Evolutionary conservation across 164 flowering plant genomes (phyloP).

Genomic region (Magnolia kwangsiensis): DNA sequence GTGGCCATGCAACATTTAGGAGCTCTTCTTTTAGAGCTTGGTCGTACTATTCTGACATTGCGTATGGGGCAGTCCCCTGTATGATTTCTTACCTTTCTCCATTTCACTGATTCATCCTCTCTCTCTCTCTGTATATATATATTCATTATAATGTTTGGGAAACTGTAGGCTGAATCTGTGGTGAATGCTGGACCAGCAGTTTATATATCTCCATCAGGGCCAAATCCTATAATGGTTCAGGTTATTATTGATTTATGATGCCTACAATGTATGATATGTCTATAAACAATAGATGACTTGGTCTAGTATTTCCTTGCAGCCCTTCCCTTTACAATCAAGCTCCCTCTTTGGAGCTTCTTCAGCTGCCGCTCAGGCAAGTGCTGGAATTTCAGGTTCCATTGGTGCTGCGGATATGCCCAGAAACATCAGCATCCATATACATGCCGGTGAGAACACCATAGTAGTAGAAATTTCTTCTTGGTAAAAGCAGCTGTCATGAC

Average conservation of each 20-base stretch:
- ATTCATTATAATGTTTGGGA: not conserved
- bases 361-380: slow-evolving; percentile 31
- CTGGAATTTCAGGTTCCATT: slow-evolving; percentile 44
- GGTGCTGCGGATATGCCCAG: slow-evolving; percentile 64
- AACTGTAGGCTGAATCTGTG: slow-evolving; percentile 65
- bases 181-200: slow-evolving; percentile 96
- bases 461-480: not conserved
- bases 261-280: not conserved
- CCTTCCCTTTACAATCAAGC: slow-evolving; percentile 79
- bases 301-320: slow-evolving; percentile 46
- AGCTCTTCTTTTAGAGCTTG: slow-evolving; percentile 89
- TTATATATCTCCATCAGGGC: slow-evolving; percentile 82
- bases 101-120: not conserved
- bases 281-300: not conserved
- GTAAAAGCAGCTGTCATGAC: not conserved
- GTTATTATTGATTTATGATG: slow-evolving; percentile 20
- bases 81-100: slow-evolving; percentile 21
- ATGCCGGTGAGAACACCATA: slow-evolving; percentile 59
- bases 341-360: slow-evolving; percentile 60
- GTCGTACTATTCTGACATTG: slow-evolving; percentile 77
- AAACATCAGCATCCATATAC: slow-evolving; percentile 84
- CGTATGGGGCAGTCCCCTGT: slow-evolving; percentile 94
- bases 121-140: not conserved
- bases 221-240: slow-evolving; percentile 99
- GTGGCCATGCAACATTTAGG: slow-evolving; percentile 92